Conservation (phyloP, 176 grass and related monocot genomes). For the Rhynchospora pubera region DNA sequence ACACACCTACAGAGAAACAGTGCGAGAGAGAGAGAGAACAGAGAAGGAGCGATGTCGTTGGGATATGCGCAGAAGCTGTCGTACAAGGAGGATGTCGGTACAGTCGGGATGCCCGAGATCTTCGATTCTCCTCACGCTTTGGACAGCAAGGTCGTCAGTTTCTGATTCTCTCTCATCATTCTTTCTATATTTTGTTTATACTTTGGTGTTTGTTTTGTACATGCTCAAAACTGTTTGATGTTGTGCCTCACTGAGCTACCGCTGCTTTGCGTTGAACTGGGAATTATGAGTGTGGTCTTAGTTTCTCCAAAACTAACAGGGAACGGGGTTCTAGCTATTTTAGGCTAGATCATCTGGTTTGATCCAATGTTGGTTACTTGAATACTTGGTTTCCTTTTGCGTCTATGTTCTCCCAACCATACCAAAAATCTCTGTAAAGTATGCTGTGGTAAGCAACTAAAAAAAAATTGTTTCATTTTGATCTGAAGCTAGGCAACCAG, state of each 20-base stretch:
- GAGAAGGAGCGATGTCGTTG: conserved; percentile 49
- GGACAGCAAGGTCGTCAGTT: conserved; percentile 49
- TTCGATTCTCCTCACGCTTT: conserved; percentile 57
- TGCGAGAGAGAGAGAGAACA: not conserved
- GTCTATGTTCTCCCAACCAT: not conserved
- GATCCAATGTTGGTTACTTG: not conserved
- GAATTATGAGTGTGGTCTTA: not conserved
- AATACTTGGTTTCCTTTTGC: not conserved
- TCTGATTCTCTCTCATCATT: not conserved
- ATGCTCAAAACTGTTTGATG: not conserved
- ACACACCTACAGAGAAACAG: not conserved
- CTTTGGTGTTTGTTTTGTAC: not conserved
- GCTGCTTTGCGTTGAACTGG: not conserved
- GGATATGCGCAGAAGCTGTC: conserved; percentile 90
- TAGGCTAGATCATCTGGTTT: not conserved
- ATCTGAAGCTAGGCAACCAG: not conserved
- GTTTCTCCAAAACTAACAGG: not conserved
- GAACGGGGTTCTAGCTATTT: not conserved
- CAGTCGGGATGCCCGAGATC: conserved; percentile 86
- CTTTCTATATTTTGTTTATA: not conserved
- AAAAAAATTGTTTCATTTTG: not conserved
- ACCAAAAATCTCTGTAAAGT: not conserved
- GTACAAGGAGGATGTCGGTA: conserved; percentile 79
- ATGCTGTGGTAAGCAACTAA: not conserved
- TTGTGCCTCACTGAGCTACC: not conserved